A percentile compares a stretch with the other conserved stretches of the same genome.
Conservation (phyloP, 192 early-diverging fungal species). For the Glomus cerebriforme region DNA sequence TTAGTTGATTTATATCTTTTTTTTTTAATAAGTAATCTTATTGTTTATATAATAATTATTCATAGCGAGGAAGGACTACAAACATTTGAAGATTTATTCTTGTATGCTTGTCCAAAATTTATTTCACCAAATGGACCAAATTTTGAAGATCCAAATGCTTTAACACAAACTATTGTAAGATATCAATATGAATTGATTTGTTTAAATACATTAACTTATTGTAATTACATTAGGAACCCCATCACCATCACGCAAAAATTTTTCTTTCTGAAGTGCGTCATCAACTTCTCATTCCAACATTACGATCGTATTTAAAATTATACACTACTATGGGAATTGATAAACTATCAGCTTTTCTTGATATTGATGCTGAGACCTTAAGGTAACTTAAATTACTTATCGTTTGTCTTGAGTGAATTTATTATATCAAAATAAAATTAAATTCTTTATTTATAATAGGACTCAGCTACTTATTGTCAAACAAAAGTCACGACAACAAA, state of each 20-base stretch:
- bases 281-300: constrained; percentile 82
- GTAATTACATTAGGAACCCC: constrained; percentile 57
- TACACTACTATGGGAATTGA: constrained; percentile 91
- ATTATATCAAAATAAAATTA: background rate
- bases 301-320: constrained; percentile 93
- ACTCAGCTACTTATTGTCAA: constrained; percentile 91
- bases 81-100: constrained; percentile 88
- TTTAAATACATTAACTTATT: background rate
- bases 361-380: constrained; percentile 79
- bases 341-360: constrained; percentile 86
- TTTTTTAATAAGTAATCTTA: background rate
- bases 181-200: background rate
- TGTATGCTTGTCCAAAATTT: constrained; percentile 93
- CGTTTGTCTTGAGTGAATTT: background rate
- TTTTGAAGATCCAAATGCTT: constrained; percentile 64
- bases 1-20: background rate
- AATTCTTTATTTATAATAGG: constrained; percentile 30
- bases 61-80: constrained; percentile 76
- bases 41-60: background rate
- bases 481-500: constrained; percentile 89
- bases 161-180: constrained; percentile 35
- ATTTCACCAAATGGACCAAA: constrained; percentile 87
- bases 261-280: constrained; percentile 86
- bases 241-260: constrained; percentile 79
- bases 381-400: constrained; percentile 24